Conservation (phyloP, 2,329 filamentous ascomycete genomes). For the Trichophyton rubrum region DNA sequence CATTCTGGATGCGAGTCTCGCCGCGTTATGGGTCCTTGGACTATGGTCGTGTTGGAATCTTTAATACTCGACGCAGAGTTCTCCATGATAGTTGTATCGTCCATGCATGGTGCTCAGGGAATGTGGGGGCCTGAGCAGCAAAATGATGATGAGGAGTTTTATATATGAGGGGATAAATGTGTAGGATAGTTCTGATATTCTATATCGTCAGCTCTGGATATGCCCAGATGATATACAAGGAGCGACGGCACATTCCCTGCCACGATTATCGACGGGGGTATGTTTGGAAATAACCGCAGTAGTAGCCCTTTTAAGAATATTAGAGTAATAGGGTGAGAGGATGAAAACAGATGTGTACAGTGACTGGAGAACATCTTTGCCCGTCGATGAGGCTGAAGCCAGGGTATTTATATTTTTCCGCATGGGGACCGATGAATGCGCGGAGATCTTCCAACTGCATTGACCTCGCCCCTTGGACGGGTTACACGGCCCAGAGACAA, state of each 20-base stretch:
- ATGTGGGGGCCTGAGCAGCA: not conserved
- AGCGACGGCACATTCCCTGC: not conserved
- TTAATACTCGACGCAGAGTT: not conserved
- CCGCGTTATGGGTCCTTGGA: not conserved
- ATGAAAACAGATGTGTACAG: not conserved
- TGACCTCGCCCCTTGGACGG: not conserved
- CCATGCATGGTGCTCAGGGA: not conserved
- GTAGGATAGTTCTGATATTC: not conserved
- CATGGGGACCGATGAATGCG: not conserved
- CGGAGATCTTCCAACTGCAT: not conserved
- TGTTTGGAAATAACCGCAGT: not conserved
- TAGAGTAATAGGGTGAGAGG: not conserved
- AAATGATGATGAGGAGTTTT: not conserved
- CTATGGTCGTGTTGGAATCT: not conserved
- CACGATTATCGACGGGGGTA: not conserved
- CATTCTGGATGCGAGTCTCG: conserved; percentile 1
- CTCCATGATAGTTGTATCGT: not conserved
- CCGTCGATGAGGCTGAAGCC: not conserved
- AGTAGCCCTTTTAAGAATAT: not conserved
- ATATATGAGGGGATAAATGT: not conserved
- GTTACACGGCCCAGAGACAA: not conserved
- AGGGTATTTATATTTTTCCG: not conserved
- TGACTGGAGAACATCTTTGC: not conserved
- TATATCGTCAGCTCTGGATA: not conserved
- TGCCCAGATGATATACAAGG: not conserved